Conservation (phyloP, 177 flowering plant species). For the Telopea speciosissima region DNA sequence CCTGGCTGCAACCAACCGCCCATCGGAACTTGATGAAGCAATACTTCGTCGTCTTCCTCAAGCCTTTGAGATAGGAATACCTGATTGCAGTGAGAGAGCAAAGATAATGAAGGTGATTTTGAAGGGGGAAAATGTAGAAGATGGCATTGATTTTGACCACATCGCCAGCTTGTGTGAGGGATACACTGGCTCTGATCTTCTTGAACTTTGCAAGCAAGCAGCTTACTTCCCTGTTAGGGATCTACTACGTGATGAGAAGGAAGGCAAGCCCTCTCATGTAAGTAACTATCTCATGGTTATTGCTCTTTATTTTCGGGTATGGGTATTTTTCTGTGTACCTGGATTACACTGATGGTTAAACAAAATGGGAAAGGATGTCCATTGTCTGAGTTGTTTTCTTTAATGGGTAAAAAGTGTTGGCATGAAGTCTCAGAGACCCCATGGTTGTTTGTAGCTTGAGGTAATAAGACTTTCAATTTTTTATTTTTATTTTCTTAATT, state of each 20-base stretch:
- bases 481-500: not conserved
- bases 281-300: constrained; percentile 17
- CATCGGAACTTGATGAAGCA: constrained; percentile 98
- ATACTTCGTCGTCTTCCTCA: constrained; percentile 94
- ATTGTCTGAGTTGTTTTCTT: not conserved
- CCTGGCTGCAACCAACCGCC: constrained; percentile 98
- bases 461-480: not conserved
- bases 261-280: constrained; percentile 42
- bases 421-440: not conserved
- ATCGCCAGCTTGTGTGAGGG: constrained; percentile 76
- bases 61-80: constrained; percentile 90
- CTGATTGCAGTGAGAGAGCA: constrained; percentile 67
- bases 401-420: not conserved
- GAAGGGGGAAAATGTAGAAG: constrained; percentile 79
- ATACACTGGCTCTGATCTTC: constrained; percentile 89
- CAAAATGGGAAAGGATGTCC: not conserved
- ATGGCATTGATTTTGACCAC: constrained; percentile 51
- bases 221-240: constrained; percentile 90
- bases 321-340: not conserved
- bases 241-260: constrained; percentile 62
- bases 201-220: constrained; percentile 95
- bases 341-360: not conserved
- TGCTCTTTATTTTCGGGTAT: not conserved
- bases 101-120: constrained; percentile 73
- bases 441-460: not conserved